phyloP scores from a whole-genome alignment of 495 filamentous ascomycete species.

The Aspergillus nidulans region DNA sequence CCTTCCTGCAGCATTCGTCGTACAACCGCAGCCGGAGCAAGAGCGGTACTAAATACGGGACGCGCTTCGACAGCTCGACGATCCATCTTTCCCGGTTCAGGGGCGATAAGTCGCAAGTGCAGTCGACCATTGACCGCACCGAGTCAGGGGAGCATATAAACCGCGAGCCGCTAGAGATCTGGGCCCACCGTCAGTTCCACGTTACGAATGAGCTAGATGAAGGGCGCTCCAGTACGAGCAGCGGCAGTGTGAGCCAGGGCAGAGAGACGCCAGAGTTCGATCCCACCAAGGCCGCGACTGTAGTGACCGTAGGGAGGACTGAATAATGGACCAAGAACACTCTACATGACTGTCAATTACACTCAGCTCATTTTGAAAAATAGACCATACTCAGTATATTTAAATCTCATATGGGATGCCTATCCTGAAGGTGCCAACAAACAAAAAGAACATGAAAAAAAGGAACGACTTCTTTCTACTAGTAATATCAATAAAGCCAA shows the following conservation, averaged over 20 bases:
- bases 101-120: constrained; percentile 2
- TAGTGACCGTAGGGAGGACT: too few relatives aligned
- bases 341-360: too few relatives aligned
- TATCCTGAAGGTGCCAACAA: too few relatives aligned
- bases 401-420: too few relatives aligned
- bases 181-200: constrained; percentile 19
- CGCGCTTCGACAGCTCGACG: constrained; percentile 7
- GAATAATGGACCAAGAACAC: too few relatives aligned
- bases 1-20: constrained; percentile 11
- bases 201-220: constrained; percentile 16
- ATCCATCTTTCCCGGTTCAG: constrained; percentile 10
- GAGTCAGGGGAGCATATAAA: constrained; percentile 11
- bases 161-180: constrained; percentile 15
- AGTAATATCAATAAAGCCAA: too few relatives aligned
- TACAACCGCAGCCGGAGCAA: constrained; percentile 7
- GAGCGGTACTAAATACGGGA: constrained; percentile 2
- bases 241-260: background rate
- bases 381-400: too few relatives aligned
- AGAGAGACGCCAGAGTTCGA: background rate
- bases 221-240: background rate
- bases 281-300: background rate
- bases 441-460: too few relatives aligned
- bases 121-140: constrained; percentile 4
- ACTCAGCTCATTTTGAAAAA: too few relatives aligned
- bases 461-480: too few relatives aligned